phyloP scores from a whole-genome alignment of 176 grass and related monocot genomes.

The Canna indica region DNA sequence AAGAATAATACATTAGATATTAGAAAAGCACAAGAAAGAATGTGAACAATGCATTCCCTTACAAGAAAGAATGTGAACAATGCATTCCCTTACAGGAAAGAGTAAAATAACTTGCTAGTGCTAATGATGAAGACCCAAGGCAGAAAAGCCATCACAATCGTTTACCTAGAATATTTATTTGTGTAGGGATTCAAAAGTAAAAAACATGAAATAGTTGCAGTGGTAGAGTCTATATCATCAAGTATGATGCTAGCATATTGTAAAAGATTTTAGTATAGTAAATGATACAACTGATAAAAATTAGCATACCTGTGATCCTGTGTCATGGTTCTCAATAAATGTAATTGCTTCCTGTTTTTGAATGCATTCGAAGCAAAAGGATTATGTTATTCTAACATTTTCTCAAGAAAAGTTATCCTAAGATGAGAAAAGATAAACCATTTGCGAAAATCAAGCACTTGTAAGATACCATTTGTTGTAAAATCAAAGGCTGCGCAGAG shows the following conservation, averaged over 20 bases:
- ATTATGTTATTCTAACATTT: background rate
- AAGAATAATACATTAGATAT: no score
- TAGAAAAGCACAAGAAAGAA: no score
- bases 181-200: conserved; percentile 9
- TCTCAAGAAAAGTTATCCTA: background rate
- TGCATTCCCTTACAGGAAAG: no score
- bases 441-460: no score
- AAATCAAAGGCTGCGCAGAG: conserved; percentile 88
- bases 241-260: background rate
- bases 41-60: no score
- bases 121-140: no score
- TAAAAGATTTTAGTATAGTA: background rate
- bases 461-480: conserved; percentile 87
- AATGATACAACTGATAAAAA: conserved; percentile 8
- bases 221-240: background rate
- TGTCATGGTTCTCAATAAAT: conserved; percentile 96
- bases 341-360: conserved; percentile 79
- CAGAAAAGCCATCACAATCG: no score
- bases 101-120: no score
- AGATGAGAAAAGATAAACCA: background rate
- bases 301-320: conserved; percentile 73
- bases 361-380: background rate
- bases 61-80: no score
- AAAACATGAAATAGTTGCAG: background rate
- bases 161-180: no score